Percentiles rank a stretch among this genome's conserved stretches.
phyloP scores from a whole-genome alignment of 768 basidiomycete genomes.

The Lentinula sp. region DNA sequence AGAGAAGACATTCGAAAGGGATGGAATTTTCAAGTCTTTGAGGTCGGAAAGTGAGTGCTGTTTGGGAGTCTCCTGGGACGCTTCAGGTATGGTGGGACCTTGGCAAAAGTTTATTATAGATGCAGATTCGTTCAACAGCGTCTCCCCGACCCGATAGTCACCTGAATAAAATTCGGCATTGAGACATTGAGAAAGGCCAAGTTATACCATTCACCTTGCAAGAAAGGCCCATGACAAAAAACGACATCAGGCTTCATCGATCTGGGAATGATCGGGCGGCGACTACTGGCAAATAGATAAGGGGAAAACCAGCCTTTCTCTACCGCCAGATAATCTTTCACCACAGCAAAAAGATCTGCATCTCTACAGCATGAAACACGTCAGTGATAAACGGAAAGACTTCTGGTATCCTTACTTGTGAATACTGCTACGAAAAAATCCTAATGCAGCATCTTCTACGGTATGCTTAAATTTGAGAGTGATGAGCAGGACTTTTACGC shows the following conservation, averaged over 20 bases:
- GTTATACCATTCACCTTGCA: constrained; percentile 31
- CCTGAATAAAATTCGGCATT: constrained; percentile 25
- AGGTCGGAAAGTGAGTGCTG: background rate
- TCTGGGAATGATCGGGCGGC: constrained; percentile 55
- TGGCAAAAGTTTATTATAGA: constrained; percentile 42
- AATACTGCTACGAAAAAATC: constrained; percentile 55
- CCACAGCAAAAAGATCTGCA: constrained; percentile 49
- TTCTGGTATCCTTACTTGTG: constrained; percentile 36
- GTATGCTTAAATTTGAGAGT: constrained; percentile 55
- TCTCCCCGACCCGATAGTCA: constrained; percentile 57
- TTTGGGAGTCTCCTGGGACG: constrained; percentile 3
- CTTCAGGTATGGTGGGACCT: constrained; percentile 15
- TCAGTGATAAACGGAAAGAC: background rate
- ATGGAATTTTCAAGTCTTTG: constrained; percentile 20
- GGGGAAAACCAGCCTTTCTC: constrained; percentile 70
- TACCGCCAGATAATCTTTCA: constrained; percentile 57
- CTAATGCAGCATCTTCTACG: constrained; percentile 51
- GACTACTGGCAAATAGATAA: constrained; percentile 56
- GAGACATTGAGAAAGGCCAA: background rate
- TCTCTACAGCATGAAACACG: constrained; percentile 28
- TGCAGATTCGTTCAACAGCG: constrained; percentile 50
- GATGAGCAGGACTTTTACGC: constrained; percentile 49
- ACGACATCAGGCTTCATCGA: constrained; percentile 60
- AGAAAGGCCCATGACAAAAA: constrained; percentile 62
- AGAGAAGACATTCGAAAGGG: constrained; percentile 36